Percentiles rank a stretch among this genome's conserved stretches.
Conservation (phyloP, 2,329 filamentous ascomycete genomes). For the Plectosphaerella plurivora region DNA sequence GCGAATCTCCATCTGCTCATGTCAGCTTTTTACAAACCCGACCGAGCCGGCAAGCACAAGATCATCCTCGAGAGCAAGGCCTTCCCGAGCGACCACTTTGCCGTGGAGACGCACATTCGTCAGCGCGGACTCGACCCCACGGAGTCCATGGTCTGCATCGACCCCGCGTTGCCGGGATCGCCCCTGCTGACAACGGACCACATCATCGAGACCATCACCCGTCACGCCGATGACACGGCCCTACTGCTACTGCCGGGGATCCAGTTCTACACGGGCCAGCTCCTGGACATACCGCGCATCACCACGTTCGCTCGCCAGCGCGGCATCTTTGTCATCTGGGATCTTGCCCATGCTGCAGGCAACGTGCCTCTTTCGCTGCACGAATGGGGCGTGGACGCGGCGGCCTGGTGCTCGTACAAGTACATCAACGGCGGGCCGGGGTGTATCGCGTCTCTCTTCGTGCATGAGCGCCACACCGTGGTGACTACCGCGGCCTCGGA, state of each 20-base stretch:
- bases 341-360: slow-evolving; percentile 80
- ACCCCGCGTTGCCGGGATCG: slow-evolving; percentile 47
- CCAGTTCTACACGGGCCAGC: slow-evolving; percentile 89
- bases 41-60: slow-evolving; percentile 52
- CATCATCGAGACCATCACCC: slow-evolving; percentile 69
- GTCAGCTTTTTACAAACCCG: slow-evolving; percentile 76
- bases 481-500: slow-evolving; percentile 38
- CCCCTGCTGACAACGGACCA: slow-evolving; percentile 61
- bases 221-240: slow-evolving; percentile 68
- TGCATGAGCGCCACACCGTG: slow-evolving; percentile 68
- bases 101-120: slow-evolving; percentile 70
- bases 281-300: slow-evolving; percentile 77
- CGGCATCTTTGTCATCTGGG: slow-evolving; percentile 77
- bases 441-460: slow-evolving; percentile 73
- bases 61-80: slow-evolving; percentile 80
- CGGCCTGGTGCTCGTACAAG: slow-evolving; percentile 92
- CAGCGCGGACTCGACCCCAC: slow-evolving; percentile 61
- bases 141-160: slow-evolving; percentile 65
- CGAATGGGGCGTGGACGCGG: slow-evolving; percentile 89
- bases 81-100: slow-evolving; percentile 82
- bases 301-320: slow-evolving; percentile 69
- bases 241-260: slow-evolving; percentile 80
- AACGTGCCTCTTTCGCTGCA: slow-evolving; percentile 78
- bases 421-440: slow-evolving; percentile 87
- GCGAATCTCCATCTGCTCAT: slow-evolving; percentile 70